Percentiles rank a stretch among this genome's conserved stretches.
Conservation (phyloP, 2,329 filamentous ascomycete genomes). For the Fusarium praegraminearum region DNA sequence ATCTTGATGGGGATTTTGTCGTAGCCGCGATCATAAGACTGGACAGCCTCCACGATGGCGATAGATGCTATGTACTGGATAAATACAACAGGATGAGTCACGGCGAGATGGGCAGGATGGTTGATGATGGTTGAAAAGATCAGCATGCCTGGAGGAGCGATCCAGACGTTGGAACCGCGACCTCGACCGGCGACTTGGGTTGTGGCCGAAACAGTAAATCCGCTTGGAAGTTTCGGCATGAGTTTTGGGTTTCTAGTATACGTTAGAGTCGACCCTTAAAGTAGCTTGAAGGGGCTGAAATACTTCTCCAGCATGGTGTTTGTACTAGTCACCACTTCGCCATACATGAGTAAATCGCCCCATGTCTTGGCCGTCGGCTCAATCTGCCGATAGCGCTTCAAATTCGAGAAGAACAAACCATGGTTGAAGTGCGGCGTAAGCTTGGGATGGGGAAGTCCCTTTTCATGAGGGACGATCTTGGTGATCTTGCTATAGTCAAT, state of each 20-base stretch:
- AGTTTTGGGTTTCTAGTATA: slow-evolving; percentile 76
- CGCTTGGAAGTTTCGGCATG: slow-evolving; percentile 79
- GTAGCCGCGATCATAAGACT: slow-evolving; percentile 82
- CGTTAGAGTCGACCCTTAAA: no score
- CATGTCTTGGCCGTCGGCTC: slow-evolving; percentile 73
- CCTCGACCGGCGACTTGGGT: slow-evolving; percentile 90
- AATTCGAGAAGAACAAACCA: slow-evolving; percentile 77
- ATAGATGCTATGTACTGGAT: slow-evolving; percentile 93
- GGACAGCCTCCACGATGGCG: slow-evolving; percentile 85
- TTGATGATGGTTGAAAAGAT: slow-evolving; percentile 91
- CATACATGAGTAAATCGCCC: slow-evolving; percentile 84
- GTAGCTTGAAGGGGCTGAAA: no score
- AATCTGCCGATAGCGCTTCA: slow-evolving; percentile 72
- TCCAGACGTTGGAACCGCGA: slow-evolving; percentile 93
- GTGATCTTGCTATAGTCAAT: slow-evolving; percentile 79
- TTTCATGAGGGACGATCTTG: slow-evolving; percentile 82
- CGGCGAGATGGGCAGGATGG: slow-evolving; percentile 79
- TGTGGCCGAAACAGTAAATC: slow-evolving; percentile 89
- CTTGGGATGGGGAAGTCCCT: slow-evolving; percentile 73
- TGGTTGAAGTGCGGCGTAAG: slow-evolving; percentile 91
- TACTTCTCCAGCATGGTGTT: slow-evolving; percentile 95
- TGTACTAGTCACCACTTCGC: slow-evolving; percentile 92
- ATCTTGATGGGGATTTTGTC: slow-evolving; percentile 81
- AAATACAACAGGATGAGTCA: slow-evolving; percentile 85
- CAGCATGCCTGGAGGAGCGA: slow-evolving; percentile 86